Evolutionary conservation across 495 filamentous ascomycete species (phyloP), one percentile per base, ranked within the genome.

Genomic region (Neurospora sp.): DNA sequence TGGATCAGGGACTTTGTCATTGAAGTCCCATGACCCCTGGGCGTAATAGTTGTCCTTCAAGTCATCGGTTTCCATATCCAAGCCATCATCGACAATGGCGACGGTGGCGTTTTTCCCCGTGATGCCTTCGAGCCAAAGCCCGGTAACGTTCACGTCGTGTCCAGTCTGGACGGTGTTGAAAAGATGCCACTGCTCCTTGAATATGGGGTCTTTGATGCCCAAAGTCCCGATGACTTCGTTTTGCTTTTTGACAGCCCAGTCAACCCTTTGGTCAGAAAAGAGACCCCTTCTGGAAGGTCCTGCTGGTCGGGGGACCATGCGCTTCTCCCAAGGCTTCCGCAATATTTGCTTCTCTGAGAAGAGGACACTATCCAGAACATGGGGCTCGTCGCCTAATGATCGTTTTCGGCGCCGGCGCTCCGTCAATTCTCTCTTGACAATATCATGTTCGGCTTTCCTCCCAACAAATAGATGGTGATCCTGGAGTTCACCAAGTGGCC

Each of bases 31-130:
- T 16, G 94, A 97, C 37, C 96, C 96, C 40, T 88, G 88, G 8
- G 93, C 90, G 79, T 96, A 97, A 82, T 97, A 90, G 76, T 99
- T 99, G 70, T 88, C 91, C 77, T 92, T 94, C 35, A 99, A 82
- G 79, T 99, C 96, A 16, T 95, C 89, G 84, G 94, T 97, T 82
- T 99, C 91, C 93, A 99, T 96, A 77, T 99, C 96, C 74, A 99
- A 81, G 2, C 96, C 96, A 82, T 99, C 96, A 76, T 99, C 96
- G 9, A 99, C 93, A 77, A 99, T 94, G 45, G 94, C 94, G 5
- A 96, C 93, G 1, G 91, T 96, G 10, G 92, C 87, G 74, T 96
- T 96, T 75, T 93, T 87, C 37, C 96, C 96, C 0, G 96, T 99
- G 42, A 97, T 90, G n/a, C 94, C 94, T 73, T 94, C 87, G 74